phyloP scores from a whole-genome alignment of 768 basidiomycete genomes.

The Lentinula raphanica region DNA sequence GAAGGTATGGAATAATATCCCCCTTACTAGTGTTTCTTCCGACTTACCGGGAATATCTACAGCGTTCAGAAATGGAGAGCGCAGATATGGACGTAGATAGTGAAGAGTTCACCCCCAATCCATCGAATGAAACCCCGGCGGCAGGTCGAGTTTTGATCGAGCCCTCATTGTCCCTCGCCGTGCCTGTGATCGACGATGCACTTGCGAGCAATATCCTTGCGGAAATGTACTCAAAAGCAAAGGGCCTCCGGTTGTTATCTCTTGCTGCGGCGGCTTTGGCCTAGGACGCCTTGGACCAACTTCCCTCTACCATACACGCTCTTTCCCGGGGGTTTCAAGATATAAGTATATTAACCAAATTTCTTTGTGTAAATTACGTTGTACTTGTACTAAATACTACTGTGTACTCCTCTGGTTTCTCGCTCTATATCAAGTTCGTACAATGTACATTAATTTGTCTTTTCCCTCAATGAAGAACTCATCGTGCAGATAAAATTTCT shows the following conservation, averaged over 20 bases:
- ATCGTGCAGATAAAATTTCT: too few relatives aligned
- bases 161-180: neutral
- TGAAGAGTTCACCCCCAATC: neutral
- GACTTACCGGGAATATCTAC: neutral
- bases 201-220: conserved; percentile 2
- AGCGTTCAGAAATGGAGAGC: neutral
- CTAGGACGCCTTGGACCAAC: neutral
- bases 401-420: neutral
- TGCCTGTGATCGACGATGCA: neutral
- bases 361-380: neutral
- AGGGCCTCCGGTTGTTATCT: neutral
- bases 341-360: too few relatives aligned
- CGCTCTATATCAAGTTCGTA: too few relatives aligned
- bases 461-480: too few relatives aligned
- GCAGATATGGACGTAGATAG: neutral
- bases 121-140: neutral
- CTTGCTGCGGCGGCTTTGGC: conserved; percentile 1
- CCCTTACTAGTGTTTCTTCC: too few relatives aligned
- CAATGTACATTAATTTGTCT: too few relatives aligned
- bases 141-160: neutral
- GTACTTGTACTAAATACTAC: neutral
- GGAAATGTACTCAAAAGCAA: conserved; percentile 1
- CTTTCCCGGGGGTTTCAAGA: too few relatives aligned
- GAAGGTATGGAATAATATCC: neutral
- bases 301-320: too few relatives aligned